phyloP scores from a whole-genome alignment of 2,329 filamentous ascomycete genomes.

The Bipolaris victoriae region DNA sequence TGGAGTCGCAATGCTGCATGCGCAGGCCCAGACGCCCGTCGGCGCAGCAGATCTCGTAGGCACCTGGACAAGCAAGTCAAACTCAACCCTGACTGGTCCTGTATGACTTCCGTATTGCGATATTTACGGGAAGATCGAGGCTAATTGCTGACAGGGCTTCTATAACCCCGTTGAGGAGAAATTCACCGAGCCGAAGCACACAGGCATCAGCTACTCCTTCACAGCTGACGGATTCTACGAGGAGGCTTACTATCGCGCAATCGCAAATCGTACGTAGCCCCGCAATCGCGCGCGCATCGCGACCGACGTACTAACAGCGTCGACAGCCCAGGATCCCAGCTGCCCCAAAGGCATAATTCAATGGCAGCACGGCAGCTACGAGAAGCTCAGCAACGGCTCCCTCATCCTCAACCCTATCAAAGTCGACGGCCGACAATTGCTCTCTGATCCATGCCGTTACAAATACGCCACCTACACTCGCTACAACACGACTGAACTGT shows the following conservation, averaged over 20 bases:
- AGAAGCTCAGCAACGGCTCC: constrained; percentile 62
- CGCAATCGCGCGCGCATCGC: background rate
- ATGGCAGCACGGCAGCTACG: constrained; percentile 73
- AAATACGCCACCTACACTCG: constrained; percentile 64
- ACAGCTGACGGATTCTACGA: constrained; percentile 71
- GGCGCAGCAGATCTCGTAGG: constrained; percentile 60
- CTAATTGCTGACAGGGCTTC: constrained; percentile 61
- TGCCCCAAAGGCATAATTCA: constrained; percentile 72
- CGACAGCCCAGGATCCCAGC: constrained; percentile 61
- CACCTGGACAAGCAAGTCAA: constrained; percentile 75
- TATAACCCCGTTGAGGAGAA: constrained; percentile 71
- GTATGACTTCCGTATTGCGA: constrained; percentile 52
- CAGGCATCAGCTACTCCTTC: constrained; percentile 78
- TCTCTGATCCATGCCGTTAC: constrained; percentile 68
- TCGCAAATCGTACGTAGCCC: constrained; percentile 67
- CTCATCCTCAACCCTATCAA: constrained; percentile 65
- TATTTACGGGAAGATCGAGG: background rate
- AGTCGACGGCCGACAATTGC: constrained; percentile 70
- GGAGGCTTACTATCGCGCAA: constrained; percentile 71
- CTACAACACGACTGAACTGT: constrained; percentile 69
- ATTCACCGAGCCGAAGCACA: constrained; percentile 68
- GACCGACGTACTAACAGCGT: constrained; percentile 26
- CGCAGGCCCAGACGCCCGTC: constrained; percentile 40
- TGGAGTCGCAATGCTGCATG: constrained; percentile 46
- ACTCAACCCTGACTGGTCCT: constrained; percentile 70